Base-by-base conservation (phyloP, 2,329 filamentous ascomycete genomes). In the Ploettnerulaceae sp. region DNA sequence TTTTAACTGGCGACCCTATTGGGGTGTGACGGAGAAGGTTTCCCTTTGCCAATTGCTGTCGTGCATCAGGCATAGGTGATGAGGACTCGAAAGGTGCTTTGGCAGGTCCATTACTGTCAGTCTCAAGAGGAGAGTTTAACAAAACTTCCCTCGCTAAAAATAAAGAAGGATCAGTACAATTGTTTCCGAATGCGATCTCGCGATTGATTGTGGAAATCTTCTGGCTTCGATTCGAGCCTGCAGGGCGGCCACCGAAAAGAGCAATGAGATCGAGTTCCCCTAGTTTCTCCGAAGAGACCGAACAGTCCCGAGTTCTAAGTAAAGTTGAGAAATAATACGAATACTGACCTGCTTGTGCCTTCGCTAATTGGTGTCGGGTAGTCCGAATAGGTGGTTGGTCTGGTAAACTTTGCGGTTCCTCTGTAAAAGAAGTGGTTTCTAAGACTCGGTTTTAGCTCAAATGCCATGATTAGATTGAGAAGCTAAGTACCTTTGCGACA, bases 331-430 rank as follows among this genome's bases (percentile, higher is more conserved):
- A 36, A 54, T 29, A 44, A 57, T 56, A 43, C 21, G 29, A 26
- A 43, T 35, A 63, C 61, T 61, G 58, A 62, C 61, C 60, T 62
- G 54, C 53, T 57, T 61, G 56, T 48, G 55, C 52, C 31, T 56
- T 54, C 21, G 58, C 58, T 18, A 55, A 36, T 55, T 61, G 58
- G 20, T 47, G 46, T 45, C 60, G 57, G 41, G 60, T 62, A 8
- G 40, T 53, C 20, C 59, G 59, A 26, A 37, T 45, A 28, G 42
- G 37, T 18, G 47, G 47, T 21, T 40, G 9, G n/a, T 45, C 41
- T 15, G 32, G 40, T 9, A 37, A 28, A 12, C 24, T 38, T 25
- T 43, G 47, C 25, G 45, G 25, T 37, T 48, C 43, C 22, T 49
- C 32, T 3, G 9, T 7, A 25, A 36, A 7, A 22, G 36, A 14